Base-by-base conservation (phyloP, 2,329 filamentous ascomycete species). In the Mycosphaerella sp. region DNA sequence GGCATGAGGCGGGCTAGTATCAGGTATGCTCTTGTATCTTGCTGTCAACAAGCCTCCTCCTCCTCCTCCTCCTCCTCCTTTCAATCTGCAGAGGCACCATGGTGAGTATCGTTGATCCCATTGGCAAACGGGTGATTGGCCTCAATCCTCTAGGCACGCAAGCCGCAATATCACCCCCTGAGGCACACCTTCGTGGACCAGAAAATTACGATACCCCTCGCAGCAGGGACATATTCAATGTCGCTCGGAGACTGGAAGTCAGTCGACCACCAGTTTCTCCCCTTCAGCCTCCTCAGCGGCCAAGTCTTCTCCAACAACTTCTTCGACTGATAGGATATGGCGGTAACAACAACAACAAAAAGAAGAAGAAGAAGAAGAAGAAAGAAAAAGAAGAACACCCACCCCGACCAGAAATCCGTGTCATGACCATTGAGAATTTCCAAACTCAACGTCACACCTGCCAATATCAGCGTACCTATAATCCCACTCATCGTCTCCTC, bases 171-270 rank as follows among this genome's bases (percentile, higher is more conserved):
- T 4, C 11, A 10, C 21, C 32, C 41, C 21, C 4, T 32, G 40
- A 45, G 11, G 23, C 23, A 12, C 48, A 38, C 31, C 38, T 51
- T 14, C 48, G 48, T 45, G 42, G 48, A 39, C 42, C 48, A 21
- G 48, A 51, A 14, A 51, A 51, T 9, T 51, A 51, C 34, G 48
- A 51, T 14, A 53, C 51, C 11, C 38, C 51, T 26, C 51, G 39
- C 17, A 47, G 44, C 8, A 32, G 21, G 26, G 51, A 53, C 21
- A 48, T 53, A 29, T 53, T 53, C 51, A 48, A 42, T 11, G 44
- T 41, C 10, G 45, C 38, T 3, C 14, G 26, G 7, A 45, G 31
- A 14, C 44, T 53, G 17, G 45, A 53, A 53, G 38, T 38, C 2
- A 8, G 23, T 41, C 36, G 38, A 43, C 10, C 12, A 17, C n/a